Evolutionary conservation across 441 rosid genomes (phyloP), one percentile per base, ranked within the genome.

Genomic region (Adansonia madagascariensis): DNA sequence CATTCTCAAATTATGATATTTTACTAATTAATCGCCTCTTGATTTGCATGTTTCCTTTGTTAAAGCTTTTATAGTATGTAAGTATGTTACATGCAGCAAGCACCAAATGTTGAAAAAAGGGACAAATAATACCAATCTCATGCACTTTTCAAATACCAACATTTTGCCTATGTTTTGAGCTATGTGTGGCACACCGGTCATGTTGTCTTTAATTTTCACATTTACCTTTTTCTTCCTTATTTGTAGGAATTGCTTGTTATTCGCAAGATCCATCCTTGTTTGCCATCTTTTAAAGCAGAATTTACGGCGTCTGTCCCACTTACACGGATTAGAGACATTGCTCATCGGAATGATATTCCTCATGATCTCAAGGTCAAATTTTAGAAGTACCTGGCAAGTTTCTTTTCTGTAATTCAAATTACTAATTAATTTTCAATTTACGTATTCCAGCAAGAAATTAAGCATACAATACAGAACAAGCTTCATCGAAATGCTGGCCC

Each of bases 401-500:
- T 68, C 46, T 59, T 88, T 77, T 8, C 64, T 53, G 57, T 77
- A 69, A 72, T 72, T 52, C 31, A 68, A 59, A 62, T 47, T 39
- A 59, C 72, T 59, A 44, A 27, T 70, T 69, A 39, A 73, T 69
- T 70, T 31, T 39, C 47, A 39, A 39, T 70, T 78, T 71, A 44
- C 49, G 47, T 31, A 73, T 75, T 83, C 82, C 91, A 94, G 99
- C 99, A 91, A 94, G 98, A 96, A 85, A 96, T 96, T 84, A 94
- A 94, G 83, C 99, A 94, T 79, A 92, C 98, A 11, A 94, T 96
- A 78, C 99, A 96, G 81, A 96, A 94, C 84, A 96, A 96, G 88
- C 99, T 96, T 78, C 98, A 94, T 56, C 87, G 99, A 46, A 87
- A 85, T 88, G 98, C 99, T 62, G 99, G 99, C 71, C 99, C 98